Evolutionary conservation across 2,329 filamentous ascomycete species (phyloP), one percentile per base, ranked within the genome.

Genomic region (Aspergillus ustus): DNA sequence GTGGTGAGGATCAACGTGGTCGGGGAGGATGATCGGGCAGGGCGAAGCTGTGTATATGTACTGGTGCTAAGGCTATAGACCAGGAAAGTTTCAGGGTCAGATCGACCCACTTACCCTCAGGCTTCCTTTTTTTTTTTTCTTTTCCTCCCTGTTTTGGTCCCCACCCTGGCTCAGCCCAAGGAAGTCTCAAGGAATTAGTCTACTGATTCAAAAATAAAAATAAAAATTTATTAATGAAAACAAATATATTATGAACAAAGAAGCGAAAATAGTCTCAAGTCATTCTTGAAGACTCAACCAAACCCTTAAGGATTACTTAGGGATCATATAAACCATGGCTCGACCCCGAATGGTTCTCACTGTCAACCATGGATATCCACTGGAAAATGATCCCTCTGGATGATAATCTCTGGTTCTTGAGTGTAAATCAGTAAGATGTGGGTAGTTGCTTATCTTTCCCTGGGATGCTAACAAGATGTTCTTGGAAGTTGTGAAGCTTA

Each of bases 61-160:
- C 19, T 44, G 19, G 25, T 25, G 25, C 25, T 13, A 31, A 19
- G 43, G 29, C 29, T 52, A 52, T 20, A 46, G 44, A 46, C 44
- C 44, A 62, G 59, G 54, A 29, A 62, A 59, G 65, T 66, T 63
- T 59, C 62, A 69, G 66, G 63, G 63, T 65, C 67, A 68, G 66
- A 68, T 69, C 66, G 67, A 64, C 66, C 67, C 67, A 68, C 67
- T 69, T 63, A 13, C 50, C 46, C 55, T 58, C 55, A 52, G 49
- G 53, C 43, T 58, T 51, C 56, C 40, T 46, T 54, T 54, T 62
- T 58, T 51, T 31, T 61, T 46, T 46, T 50, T n/a, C 19, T 34
- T 25, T 34, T 40, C 34, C 52, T 55, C 52, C 52, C 46, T 56
- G 52, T 56, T 61, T 56, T 48, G 13, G 40, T 54, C 44, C 40